These are phyloP conservation scores for Termitomyces sp. DNA, from an alignment of 768 basidiomycete species.

Conservation along the genomic window DNA sequence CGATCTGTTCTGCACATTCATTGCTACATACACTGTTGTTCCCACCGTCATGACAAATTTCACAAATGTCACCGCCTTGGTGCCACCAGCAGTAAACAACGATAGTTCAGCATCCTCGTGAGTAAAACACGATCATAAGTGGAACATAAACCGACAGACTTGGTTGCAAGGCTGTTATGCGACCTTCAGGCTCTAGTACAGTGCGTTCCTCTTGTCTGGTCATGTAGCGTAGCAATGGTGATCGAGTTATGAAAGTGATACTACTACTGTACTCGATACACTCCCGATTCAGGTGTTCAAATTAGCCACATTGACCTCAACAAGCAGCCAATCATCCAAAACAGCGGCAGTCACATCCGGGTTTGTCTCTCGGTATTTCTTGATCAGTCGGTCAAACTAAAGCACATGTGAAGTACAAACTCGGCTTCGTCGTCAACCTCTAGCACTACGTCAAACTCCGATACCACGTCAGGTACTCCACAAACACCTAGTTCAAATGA, in stretches of 20 bases:
- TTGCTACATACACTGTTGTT: fast-evolving
- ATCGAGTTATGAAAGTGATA: not conserved
- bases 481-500: not conserved
- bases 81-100: not conserved
- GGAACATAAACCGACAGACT: not conserved
- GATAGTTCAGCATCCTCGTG: not conserved
- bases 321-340: not conserved
- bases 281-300: not conserved
- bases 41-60: not conserved
- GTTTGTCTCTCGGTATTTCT: not conserved
- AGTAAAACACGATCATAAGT: not conserved
- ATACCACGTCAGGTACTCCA: not conserved
- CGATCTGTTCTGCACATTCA: not conserved
- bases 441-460: no score
- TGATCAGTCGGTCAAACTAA: not conserved
- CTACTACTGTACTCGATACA: not conserved
- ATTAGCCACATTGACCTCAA: fast-evolving
- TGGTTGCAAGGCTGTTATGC: not conserved
- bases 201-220: not conserved
- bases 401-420: not conserved
- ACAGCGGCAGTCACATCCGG: no score
- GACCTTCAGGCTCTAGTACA: not conserved
- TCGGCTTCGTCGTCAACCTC: not conserved
- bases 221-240: not conserved
- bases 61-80: fast-evolving